Base-by-base conservation (phyloP, 371 early-diverging fungal species). In the Syncephalis plumigaleata region DNA sequence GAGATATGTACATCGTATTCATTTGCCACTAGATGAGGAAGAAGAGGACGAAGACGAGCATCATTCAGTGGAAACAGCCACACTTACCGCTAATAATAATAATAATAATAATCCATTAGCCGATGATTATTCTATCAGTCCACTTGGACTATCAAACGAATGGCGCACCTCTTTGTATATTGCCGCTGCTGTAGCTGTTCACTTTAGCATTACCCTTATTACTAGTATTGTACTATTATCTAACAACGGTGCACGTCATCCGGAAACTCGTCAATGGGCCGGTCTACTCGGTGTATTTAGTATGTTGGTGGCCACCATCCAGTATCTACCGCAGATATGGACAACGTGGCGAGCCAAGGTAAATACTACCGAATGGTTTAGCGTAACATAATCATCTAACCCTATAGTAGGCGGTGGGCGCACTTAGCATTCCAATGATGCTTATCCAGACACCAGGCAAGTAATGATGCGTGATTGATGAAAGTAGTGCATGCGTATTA, bases 361-460 rank as follows among this genome's bases (percentile, higher is more conserved):
- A 68, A 46, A 26, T 22, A 17, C n/a, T n/a, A n/a, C n/a, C n/a
- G n/a, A n/a, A n/a, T n/a, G n/a, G n/a, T n/a, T n/a, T n/a, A n/a
- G n/a, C n/a, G n/a, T n/a, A n/a, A n/a, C n/a, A n/a, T n/a, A n/a
- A n/a, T n/a, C n/a, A n/a, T n/a, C 8, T 25, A 43, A 3, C 23
- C 25, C 18, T 37, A 11, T 20, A 1, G n/a, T 63, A 79, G 70
- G 56, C 64, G 15, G 86, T 84, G 3, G 96, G 93, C 9, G 88
- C 92, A 0, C 65, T 95, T 42, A 84, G 86, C 60, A 85, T 93
- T 27, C 86, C 89, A 0, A 87, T 84, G 81, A 86, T 94, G 87
- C 50, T 81, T 55, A 74, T 94, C 61, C 91, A 91, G 60, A 80
- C 81, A 15, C 90, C 91, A 26, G 91, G 87, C 60, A 73, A 60